A percentile compares a stretch with the other conserved stretches of the same genome.
Conservation (phyloP, 306 rosid genomes). For the Cucurbita argyrosperma region DNA sequence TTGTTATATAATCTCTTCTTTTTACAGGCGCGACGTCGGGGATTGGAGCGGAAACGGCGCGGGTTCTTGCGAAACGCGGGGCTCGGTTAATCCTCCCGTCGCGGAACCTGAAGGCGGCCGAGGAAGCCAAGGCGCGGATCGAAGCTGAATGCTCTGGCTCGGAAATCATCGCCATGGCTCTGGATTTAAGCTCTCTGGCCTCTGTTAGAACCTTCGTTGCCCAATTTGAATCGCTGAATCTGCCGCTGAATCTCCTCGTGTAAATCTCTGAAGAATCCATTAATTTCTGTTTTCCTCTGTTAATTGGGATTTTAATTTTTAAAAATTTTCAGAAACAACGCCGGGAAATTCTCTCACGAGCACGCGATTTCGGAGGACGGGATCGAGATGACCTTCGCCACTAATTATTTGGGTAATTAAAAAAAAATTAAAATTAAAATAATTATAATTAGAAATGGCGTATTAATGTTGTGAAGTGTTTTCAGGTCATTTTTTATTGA, state of each 20-base stretch:
- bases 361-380: constrained; percentile 81
- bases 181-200: constrained; percentile 72
- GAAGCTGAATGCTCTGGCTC: constrained; percentile 40
- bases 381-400: constrained; percentile 82
- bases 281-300: neutral
- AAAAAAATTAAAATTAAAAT: neutral
- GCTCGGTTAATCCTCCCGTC: constrained; percentile 70
- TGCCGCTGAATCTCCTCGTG: constrained; percentile 84
- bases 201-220: constrained; percentile 51
- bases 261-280: neutral
- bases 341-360: constrained; percentile 70
- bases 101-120: constrained; percentile 58
- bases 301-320: neutral
- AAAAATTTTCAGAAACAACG: constrained; percentile 47
- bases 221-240: constrained; percentile 36
- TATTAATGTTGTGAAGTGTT: no score
- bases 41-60: constrained; percentile 90
- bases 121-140: constrained; percentile 55
- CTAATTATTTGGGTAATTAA: constrained; percentile 55
- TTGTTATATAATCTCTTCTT: no score
- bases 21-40: constrained; percentile 71
- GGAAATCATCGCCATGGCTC: constrained; percentile 45
- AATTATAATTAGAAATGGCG: neutral
- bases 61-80: constrained; percentile 67
- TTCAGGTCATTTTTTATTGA: constrained; percentile 80